Evolutionary conservation across 2,329 filamentous ascomycete species (phyloP).

Genomic region (Aciculosporium take): DNA sequence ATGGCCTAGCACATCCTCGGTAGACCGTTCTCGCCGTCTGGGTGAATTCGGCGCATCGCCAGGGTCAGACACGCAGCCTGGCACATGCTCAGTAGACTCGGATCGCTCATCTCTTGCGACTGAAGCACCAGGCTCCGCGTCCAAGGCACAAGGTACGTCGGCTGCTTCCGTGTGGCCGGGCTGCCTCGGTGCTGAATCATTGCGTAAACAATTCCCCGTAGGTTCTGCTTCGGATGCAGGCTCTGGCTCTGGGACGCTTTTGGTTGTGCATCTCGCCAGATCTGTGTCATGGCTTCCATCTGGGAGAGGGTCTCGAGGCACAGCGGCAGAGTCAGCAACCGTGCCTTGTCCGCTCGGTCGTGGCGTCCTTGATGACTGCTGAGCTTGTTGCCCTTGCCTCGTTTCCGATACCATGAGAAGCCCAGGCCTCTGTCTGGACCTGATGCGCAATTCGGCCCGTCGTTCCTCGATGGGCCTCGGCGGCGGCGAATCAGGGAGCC

Average conservation of each 20-base stretch:
- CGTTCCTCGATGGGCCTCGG: conserved; percentile 11
- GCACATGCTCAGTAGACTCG: background rate
- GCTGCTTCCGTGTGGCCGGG: background rate
- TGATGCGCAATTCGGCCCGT: conserved; percentile 33
- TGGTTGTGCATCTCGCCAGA: background rate
- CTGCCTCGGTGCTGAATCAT: background rate
- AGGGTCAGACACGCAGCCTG: background rate
- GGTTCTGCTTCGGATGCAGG: background rate
- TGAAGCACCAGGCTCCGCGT: background rate
- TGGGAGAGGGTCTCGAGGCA: background rate
- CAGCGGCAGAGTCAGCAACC: background rate
- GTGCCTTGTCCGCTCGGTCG: background rate
- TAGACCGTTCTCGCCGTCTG: background rate
- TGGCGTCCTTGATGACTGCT: background rate
- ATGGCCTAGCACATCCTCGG: background rate
- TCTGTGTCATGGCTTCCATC: background rate
- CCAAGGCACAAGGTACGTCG: background rate
- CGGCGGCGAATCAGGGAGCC: background rate
- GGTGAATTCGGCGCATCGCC: background rate
- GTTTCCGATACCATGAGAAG: conserved; percentile 31
- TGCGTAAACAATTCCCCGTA: background rate
- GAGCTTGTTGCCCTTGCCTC: conserved; percentile 4
- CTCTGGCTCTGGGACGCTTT: background rate
- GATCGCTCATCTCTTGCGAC: background rate
- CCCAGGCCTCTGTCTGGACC: conserved; percentile 31